Evolutionary conservation across 805 yeast species (phyloP).

Genomic region (Barnettozyma sucrosica): DNA sequence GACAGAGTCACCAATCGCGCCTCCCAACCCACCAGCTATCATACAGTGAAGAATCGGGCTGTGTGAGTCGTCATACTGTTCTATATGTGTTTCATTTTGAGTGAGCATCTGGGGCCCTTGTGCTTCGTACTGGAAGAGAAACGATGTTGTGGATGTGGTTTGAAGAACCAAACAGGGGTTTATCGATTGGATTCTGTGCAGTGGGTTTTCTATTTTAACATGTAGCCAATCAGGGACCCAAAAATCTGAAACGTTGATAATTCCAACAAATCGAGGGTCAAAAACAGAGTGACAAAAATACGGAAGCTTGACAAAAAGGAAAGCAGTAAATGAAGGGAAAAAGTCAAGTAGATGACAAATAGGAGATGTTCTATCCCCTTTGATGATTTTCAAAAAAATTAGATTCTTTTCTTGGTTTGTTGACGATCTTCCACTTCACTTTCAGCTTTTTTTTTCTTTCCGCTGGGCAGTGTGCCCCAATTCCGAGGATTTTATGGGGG

Average conservation of each 20-base stretch:
- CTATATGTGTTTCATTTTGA: conserved; percentile 13
- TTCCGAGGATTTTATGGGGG: not conserved
- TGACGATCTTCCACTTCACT: too few relatives aligned
- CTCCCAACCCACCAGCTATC: conserved; percentile 93
- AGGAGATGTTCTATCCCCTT: too few relatives aligned
- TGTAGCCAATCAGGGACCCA: conserved; percentile 1
- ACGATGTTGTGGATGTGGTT: not conserved
- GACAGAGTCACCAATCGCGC: conserved; percentile 81
- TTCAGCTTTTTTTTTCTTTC: too few relatives aligned
- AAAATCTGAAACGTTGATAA: not conserved
- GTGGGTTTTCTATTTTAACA: not conserved
- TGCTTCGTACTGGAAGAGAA: not conserved
- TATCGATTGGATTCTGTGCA: not conserved
- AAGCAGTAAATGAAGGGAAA: not conserved
- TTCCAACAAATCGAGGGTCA: not conserved
- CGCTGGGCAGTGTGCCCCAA: not conserved
- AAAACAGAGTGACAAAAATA: not conserved
- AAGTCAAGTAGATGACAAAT: not conserved
- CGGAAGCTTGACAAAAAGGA: not conserved
- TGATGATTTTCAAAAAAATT: too few relatives aligned
- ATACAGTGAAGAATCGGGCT: conserved; percentile 52
- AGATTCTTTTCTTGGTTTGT: too few relatives aligned
- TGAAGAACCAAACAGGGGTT: not conserved
- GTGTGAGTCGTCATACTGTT: conserved; percentile 6
- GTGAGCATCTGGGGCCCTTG: conserved; percentile 9